Conservation (phyloP, 2,329 filamentous ascomycete species). For the Arthrobotrys megalospora region DNA sequence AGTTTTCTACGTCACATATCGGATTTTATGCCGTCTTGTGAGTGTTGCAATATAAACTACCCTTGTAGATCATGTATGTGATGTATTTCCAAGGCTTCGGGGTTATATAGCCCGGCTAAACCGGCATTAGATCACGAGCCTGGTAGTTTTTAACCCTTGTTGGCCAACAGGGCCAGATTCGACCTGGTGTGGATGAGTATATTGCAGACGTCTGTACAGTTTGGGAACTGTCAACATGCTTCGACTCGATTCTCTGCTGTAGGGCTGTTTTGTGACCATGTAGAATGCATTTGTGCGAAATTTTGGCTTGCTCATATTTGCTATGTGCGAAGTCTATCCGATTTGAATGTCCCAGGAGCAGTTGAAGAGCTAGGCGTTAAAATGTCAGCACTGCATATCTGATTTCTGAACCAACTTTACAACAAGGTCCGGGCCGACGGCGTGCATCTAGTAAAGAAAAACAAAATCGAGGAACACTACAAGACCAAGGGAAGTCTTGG, state of each 20-base stretch:
- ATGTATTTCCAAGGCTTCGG: slow-evolving; percentile 37
- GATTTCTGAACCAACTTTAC: too few relatives aligned
- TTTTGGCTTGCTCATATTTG: neutral
- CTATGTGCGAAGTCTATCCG: neutral
- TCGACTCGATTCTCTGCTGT: neutral
- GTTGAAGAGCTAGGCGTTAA: too few relatives aligned
- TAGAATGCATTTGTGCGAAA: neutral
- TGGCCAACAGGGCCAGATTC: slow-evolving; percentile 5
- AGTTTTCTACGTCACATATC: slow-evolving; percentile 26
- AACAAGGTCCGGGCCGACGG: too few relatives aligned
- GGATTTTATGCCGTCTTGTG: neutral
- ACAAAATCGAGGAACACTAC: too few relatives aligned
- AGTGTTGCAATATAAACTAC: slow-evolving; percentile 32
- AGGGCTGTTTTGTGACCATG: neutral
- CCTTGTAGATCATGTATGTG: slow-evolving; percentile 13
- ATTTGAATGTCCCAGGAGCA: too few relatives aligned
- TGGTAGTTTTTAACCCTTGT: slow-evolving; percentile 12
- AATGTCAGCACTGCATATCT: too few relatives aligned
- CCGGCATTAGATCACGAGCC: slow-evolving; percentile 36
- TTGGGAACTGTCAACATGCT: neutral
- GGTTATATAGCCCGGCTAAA: slow-evolving; percentile 47
- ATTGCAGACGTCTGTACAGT: neutral
- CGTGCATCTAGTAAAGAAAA: too few relatives aligned
- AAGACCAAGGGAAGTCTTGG: too few relatives aligned
- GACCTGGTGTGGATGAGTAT: slow-evolving; percentile 1